A percentile compares a stretch with the other conserved stretches of the same genome.
phyloP scores from a whole-genome alignment of 306 rosid genomes.

The Oxytropis ochrocephala region DNA sequence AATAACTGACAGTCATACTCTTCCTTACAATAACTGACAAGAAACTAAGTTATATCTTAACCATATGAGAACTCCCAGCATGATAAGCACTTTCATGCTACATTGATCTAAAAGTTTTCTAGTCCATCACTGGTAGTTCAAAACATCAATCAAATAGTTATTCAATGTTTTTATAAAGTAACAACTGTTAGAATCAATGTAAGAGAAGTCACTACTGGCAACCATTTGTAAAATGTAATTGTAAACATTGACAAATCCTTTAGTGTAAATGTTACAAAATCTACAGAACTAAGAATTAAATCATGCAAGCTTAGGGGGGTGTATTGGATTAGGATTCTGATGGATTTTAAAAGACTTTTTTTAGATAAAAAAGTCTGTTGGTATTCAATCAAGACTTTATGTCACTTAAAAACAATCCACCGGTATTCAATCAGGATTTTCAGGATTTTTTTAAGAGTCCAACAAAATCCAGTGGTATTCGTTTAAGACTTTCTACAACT shows the following conservation, averaged over 20 bases:
- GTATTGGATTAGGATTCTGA: no score
- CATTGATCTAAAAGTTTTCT: neutral
- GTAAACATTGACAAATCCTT: neutral
- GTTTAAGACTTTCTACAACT: no score
- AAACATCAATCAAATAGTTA: constrained; percentile 9
- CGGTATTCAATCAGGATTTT: no score
- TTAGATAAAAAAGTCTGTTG: no score
- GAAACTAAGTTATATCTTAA: constrained; percentile 1
- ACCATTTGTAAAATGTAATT: neutral
- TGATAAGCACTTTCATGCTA: neutral
- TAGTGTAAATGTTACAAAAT: constrained; percentile 4
- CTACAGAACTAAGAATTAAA: neutral
- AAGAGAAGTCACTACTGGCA: constrained; percentile 14
- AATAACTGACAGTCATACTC: constrained; percentile 18
- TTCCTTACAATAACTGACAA: neutral
- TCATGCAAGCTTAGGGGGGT: constrained; percentile 19
- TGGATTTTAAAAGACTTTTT: no score
- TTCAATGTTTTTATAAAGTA: neutral
- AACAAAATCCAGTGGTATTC: no score
- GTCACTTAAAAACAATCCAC: no score
- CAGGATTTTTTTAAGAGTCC: no score
- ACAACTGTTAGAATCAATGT: neutral
- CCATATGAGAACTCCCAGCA: constrained; percentile 22
- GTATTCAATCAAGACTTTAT: no score
- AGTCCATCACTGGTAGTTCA: neutral